Evolutionary conservation across 1,284 basidiomycete genomes (phyloP), one percentile per base, ranked within the genome.

Genomic region (Cerrena zonata): DNA sequence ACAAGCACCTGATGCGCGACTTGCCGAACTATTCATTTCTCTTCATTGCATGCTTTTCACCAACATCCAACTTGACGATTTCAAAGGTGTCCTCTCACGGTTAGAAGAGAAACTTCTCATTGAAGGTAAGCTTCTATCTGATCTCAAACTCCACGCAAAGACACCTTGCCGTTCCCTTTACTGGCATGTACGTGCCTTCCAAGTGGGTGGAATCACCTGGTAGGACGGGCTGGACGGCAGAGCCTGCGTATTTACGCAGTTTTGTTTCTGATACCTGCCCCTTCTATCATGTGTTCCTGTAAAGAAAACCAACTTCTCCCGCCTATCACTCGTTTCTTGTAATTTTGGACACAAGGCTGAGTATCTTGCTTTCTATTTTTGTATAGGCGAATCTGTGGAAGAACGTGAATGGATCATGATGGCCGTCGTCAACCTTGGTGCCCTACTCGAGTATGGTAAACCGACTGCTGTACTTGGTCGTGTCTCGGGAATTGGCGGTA

Each of bases 321-420:
- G 22, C 13, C 39, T 10, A 5, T 40, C 19, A 18, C 19, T 40
- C 39, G 39, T 40, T 15, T 18, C 7, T 40, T 5, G 10, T 19
- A 10, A 10, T 40, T 40, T 22, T 22, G 10, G n/a, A n/a, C n/a
- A n/a, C n/a, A n/a, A n/a, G n/a, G n/a, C n/a, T n/a, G n/a, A 38
- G 36, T 47, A 39, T 39, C 7, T 38, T 18, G 4, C 21, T 37
- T 4, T 38, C 5, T 39, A 22, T 36, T 10, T 34, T 4, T 24
- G 47, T 65, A 63, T 59, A 26, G 60, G 59, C 52, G 63, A 62
- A 26, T 56, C 56, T 38, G 78, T 81, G 2, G 82, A 90, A 48
- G 91, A 93, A 64, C 82, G 87, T 21, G 89, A 92, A 55, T 99
- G 95, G 95, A 88, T 91, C 59, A 92, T 95, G 86, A 94, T 98